Conservation (phyloP, 495 filamentous ascomycete genomes). For the Penicillium lividum region DNA sequence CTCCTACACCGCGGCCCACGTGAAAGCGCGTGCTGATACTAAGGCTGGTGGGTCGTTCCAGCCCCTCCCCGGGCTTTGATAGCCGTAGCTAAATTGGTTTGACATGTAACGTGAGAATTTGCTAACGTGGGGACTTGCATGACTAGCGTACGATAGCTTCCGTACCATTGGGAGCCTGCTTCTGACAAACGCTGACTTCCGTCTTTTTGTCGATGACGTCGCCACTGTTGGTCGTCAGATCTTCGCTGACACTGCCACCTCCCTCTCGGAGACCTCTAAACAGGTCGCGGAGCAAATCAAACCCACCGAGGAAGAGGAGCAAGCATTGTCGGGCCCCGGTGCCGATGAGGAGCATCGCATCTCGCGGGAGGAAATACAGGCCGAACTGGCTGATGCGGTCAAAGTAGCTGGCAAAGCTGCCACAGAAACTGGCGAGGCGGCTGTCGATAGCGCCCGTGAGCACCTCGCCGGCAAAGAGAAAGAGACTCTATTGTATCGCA, state of each 20-base stretch:
- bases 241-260: conserved; percentile 82
- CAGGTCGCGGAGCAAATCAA: conserved; percentile 70
- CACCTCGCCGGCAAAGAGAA: conserved; percentile 68
- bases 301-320: conserved; percentile 62
- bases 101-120: not conserved
- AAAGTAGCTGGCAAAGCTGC: conserved; percentile 64
- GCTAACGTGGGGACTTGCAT: conserved; percentile 22
- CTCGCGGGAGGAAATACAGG: conserved; percentile 59
- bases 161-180: conserved; percentile 81
- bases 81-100: not conserved
- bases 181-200: conserved; percentile 87
- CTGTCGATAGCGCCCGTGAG: conserved; percentile 64
- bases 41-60: conserved; percentile 62
- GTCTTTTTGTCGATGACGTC: conserved; percentile 82
- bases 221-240: conserved; percentile 78
- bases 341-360: conserved; percentile 54
- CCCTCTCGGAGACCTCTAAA: conserved; percentile 68
- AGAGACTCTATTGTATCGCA: conserved; percentile 68
- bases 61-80: conserved; percentile 2
- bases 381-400: conserved; percentile 63
- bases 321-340: conserved; percentile 57
- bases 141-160: conserved; percentile 75
- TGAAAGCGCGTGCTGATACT: conserved; percentile 74
- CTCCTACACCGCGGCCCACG: conserved; percentile 58
- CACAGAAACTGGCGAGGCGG: conserved; percentile 63